phyloP scores from a whole-genome alignment of 2,329 filamentous ascomycete species.

The Beauveria brongniartii region DNA sequence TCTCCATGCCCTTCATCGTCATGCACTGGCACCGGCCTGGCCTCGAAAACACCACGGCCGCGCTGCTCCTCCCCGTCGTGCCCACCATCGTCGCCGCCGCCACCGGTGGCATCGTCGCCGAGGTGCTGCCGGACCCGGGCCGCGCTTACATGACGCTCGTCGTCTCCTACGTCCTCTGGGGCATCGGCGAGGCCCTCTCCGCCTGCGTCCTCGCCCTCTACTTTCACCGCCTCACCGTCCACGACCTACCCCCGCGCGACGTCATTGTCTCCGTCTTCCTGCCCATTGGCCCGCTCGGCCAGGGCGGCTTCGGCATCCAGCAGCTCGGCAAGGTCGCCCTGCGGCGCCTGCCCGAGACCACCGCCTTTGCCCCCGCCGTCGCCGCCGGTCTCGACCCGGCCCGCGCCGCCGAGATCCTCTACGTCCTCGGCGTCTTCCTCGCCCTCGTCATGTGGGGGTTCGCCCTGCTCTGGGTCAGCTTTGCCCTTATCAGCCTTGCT shows the following conservation, averaged over 20 bases:
- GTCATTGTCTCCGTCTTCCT: conserved; percentile 61
- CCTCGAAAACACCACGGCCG: conserved; percentile 53
- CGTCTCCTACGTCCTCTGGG: conserved; percentile 61
- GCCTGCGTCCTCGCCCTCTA: conserved; percentile 59
- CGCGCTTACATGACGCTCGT: conserved; percentile 55
- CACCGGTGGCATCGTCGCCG: conserved; percentile 55
- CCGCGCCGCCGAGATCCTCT: conserved; percentile 38
- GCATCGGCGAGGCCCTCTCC: conserved; percentile 50
- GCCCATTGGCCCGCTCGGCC: conserved; percentile 58
- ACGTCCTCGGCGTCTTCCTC: conserved; percentile 45
- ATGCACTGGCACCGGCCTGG: conserved; percentile 37
- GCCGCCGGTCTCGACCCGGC: conserved; percentile 26
- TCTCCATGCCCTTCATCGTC: conserved; percentile 50
- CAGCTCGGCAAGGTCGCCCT: conserved; percentile 42
- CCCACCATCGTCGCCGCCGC: conserved; percentile 58
- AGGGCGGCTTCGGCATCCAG: conserved; percentile 53
- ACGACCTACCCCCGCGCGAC: conserved; percentile 58
- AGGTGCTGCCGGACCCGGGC: conserved; percentile 44
- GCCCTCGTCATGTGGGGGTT: conserved; percentile 38
- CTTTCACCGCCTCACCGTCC: conserved; percentile 58
- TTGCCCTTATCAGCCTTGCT: conserved; percentile 33
- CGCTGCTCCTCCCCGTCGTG: conserved; percentile 58
- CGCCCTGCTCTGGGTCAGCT: conserved; percentile 34
- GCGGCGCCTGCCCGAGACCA: conserved; percentile 29
- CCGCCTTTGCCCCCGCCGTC: conserved; percentile 30